Evolutionary conservation across 106 monocot genomes (phyloP).

Genomic region (Apostasia ramifera): DNA sequence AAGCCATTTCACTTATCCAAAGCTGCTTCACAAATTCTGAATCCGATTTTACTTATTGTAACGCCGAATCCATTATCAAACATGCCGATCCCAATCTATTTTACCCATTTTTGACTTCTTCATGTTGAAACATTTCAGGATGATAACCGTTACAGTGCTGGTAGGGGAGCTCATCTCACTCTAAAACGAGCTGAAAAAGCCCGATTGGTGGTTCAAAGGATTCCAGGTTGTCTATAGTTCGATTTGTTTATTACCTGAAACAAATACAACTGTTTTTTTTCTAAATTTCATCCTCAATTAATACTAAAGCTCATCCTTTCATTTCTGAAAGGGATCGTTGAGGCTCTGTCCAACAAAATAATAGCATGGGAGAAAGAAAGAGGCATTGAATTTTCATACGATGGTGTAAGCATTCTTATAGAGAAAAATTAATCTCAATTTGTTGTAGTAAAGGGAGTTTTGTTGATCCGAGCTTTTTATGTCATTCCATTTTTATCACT

Average conservation of each 20-base stretch:
- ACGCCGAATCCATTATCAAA: no score
- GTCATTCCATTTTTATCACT: neutral
- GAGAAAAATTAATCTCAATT: no score
- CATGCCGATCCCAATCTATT: neutral
- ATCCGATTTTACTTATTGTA: no score
- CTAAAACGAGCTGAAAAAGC: constrained; percentile 78
- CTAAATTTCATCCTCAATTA: neutral
- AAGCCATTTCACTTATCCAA: no score
- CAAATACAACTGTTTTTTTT: neutral
- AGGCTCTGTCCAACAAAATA: constrained; percentile 40
- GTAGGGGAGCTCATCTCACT: constrained; percentile 55
- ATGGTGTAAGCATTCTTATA: constrained; percentile 34
- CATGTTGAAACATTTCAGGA: constrained; percentile 27
- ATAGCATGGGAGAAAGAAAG: constrained; percentile 69
- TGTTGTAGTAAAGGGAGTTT: no score
- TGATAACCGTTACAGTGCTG: constrained; percentile 74
- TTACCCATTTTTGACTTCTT: neutral
- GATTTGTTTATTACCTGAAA: neutral
- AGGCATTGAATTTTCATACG: constrained; percentile 45
- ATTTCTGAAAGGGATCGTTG: constrained; percentile 35
- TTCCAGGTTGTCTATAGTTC: constrained; percentile 34
- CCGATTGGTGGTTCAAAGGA: constrained; percentile 42
- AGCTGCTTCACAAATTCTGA: no score
- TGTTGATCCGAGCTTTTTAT: no score
- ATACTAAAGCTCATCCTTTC: no score